A percentile compares a stretch with the other conserved stretches of the same genome.
Evolutionary conservation across 129 eudicot genomes (phyloP).

Genomic region (Daucus carota): DNA sequence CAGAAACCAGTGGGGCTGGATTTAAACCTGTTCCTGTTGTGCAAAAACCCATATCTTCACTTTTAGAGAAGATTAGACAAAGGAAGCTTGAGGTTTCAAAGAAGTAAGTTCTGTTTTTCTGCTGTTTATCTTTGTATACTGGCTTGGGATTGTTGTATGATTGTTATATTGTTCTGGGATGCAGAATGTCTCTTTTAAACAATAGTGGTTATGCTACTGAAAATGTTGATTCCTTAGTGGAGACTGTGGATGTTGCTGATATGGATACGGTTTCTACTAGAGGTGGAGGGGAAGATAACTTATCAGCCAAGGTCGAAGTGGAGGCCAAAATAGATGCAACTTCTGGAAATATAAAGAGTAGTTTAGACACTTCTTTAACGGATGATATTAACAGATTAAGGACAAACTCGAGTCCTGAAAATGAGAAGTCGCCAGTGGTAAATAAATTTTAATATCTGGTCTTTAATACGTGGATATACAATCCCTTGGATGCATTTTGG

Average conservation of each 20-base stretch:
- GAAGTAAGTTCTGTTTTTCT: constrained; percentile 34
- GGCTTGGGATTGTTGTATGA: background rate
- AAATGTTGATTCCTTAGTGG: constrained; percentile 19
- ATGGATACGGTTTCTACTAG: constrained; percentile 15
- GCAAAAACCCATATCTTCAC: constrained; percentile 75
- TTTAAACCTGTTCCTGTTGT: constrained; percentile 67
- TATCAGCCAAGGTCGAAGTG: constrained; percentile 19
- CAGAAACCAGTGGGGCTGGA: constrained; percentile 68
- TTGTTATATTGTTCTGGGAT: background rate
- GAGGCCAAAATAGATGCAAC: constrained; percentile 21
- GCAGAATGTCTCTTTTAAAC: constrained; percentile 26
- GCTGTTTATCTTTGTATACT: background rate
- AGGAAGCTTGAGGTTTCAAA: constrained; percentile 73
- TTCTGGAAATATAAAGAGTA: constrained; percentile 12
- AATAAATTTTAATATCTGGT: background rate
- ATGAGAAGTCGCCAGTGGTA: constrained; percentile 28
- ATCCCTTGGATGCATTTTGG: background rate
- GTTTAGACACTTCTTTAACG: constrained; percentile 12
- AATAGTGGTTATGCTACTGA: constrained; percentile 16
- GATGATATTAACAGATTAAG: constrained; percentile 13
- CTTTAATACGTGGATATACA: background rate
- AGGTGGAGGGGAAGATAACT: constrained; percentile 19
- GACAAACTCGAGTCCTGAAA: constrained; percentile 22
- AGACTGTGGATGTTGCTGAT: constrained; percentile 23
- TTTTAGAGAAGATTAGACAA: constrained; percentile 67